Evolutionary conservation across 2,329 filamentous ascomycete species (phyloP).

Genomic region (Alternaria hordeiaustralica): DNA sequence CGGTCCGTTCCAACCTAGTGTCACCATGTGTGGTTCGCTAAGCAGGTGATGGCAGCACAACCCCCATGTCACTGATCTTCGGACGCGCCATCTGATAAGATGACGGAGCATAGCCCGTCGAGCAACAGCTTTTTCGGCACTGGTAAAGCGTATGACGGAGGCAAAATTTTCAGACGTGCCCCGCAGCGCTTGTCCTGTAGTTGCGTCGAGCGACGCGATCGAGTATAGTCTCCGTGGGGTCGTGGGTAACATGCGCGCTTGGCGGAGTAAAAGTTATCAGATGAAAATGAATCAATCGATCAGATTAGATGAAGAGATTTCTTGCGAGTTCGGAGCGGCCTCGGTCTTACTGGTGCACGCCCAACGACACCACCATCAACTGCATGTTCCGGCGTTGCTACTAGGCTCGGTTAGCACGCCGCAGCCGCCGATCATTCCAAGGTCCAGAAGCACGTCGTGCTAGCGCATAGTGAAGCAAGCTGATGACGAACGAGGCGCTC

Average conservation of each 20-base stretch:
- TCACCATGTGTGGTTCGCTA: conserved; percentile 23
- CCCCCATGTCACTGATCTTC: conserved; percentile 26
- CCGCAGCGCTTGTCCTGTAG: conserved; percentile 33
- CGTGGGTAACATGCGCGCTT: conserved; percentile 20
- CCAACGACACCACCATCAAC: conserved; percentile 12
- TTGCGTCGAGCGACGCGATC: conserved; percentile 8
- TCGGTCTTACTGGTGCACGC: conserved; percentile 16
- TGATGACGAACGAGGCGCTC: conserved; percentile 38
- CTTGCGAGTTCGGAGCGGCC: conserved; percentile 26
- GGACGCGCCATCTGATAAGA: conserved; percentile 41
- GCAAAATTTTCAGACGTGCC: conserved; percentile 35
- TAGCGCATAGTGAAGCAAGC: conserved; percentile 9
- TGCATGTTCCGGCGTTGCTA: conserved; percentile 32
- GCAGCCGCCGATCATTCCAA: conserved; percentile 19
- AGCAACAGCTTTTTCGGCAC: conserved; percentile 17
- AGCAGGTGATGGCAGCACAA: conserved; percentile 5
- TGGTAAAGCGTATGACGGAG: conserved; percentile 38
- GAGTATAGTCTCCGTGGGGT: conserved; percentile 26
- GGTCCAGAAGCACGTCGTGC: conserved; percentile 18
- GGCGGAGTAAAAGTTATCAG: conserved; percentile 29
- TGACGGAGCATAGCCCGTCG: conserved; percentile 17
- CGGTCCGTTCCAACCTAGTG: conserved; percentile 29
- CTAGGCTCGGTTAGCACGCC: conserved; percentile 28
- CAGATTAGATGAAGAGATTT: conserved; percentile 21
- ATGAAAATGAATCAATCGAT: conserved; percentile 32